Conservation (phyloP, 495 filamentous ascomycete species). For the Hamigera avellanea region DNA sequence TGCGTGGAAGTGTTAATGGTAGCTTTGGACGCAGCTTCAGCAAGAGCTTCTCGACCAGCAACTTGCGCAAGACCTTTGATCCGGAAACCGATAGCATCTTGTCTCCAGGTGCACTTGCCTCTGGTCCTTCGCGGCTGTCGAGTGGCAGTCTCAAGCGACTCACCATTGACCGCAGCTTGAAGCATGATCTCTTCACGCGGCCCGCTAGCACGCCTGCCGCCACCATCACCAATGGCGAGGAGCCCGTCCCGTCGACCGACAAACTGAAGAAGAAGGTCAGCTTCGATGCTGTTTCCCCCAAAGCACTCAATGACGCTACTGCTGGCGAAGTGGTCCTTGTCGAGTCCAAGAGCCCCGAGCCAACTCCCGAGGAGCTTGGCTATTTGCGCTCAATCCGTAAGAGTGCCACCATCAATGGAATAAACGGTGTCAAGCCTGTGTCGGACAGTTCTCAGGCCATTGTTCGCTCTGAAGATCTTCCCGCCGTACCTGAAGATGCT, state of each 20-base stretch:
- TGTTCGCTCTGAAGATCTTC: slow-evolving; percentile 54
- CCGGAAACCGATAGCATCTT: slow-evolving; percentile 70
- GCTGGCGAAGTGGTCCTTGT: slow-evolving; percentile 34
- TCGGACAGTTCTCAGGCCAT: slow-evolving; percentile 8
- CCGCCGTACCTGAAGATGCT: slow-evolving; percentile 63
- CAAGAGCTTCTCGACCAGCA: slow-evolving; percentile 54
- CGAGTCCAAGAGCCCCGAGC: slow-evolving; percentile 37
- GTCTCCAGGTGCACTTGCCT: slow-evolving; percentile 73
- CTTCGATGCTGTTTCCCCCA: slow-evolving; percentile 56
- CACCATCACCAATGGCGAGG: slow-evolving; percentile 39
- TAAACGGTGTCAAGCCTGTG: slow-evolving; percentile 30
- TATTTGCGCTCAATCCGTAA: slow-evolving; percentile 46
- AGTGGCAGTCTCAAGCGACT: slow-evolving; percentile 73
- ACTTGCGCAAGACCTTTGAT: slow-evolving; percentile 52
- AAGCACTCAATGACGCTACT: slow-evolving; percentile 9
- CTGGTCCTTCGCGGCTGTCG: slow-evolving; percentile 48
- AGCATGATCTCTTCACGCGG: slow-evolving; percentile 58
- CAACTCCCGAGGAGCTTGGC: slow-evolving; percentile 54
- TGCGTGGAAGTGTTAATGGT: slow-evolving; percentile 32
- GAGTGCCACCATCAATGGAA: slow-evolving; percentile 33
- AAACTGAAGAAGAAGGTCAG: slow-evolving; percentile 74
- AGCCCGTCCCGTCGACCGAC: slow-evolving; percentile 22
- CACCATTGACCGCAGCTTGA: slow-evolving; percentile 76
- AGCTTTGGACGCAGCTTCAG: slow-evolving; percentile 51
- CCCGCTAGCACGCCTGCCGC: slow-evolving; percentile 31